These are phyloP conservation scores for Trichoderma sp. DNA, from an alignment of 2,329 filamentous ascomycete species.

Conservation along the genomic window DNA sequence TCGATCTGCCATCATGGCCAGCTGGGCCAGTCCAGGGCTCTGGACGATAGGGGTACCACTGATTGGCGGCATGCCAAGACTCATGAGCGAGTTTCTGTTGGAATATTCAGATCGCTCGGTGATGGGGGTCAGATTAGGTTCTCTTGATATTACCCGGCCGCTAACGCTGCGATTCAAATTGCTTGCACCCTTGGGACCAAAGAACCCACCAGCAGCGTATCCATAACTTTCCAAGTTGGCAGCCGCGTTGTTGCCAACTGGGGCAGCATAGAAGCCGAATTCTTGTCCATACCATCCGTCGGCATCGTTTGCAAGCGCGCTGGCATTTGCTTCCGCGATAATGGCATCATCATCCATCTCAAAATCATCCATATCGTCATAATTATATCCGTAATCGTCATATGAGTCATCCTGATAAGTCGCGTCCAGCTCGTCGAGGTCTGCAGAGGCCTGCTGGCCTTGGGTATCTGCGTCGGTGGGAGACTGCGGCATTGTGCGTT, in stretches of 20 bases:
- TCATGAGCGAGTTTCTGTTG: conserved; percentile 88
- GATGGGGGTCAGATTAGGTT: conserved; percentile 93
- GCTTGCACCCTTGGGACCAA: conserved; percentile 68
- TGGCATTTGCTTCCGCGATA: conserved; percentile 93
- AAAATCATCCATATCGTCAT: conserved; percentile 68
- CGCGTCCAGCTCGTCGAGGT: background rate
- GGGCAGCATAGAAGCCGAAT: conserved; percentile 88
- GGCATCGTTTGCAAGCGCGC: conserved; percentile 86
- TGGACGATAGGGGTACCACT: conserved; percentile 53
- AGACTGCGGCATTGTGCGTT: conserved; percentile 57
- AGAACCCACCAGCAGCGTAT: conserved; percentile 84
- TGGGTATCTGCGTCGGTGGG: conserved; percentile 34
- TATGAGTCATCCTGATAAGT: conserved; percentile 45
- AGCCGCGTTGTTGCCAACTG: conserved; percentile 49
- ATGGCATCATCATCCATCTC: conserved; percentile 84
- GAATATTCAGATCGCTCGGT: conserved; percentile 96
- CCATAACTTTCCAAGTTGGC: conserved; percentile 50
- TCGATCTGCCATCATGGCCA: conserved; percentile 66
- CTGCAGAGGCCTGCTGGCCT: background rate
- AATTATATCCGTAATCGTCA: conserved; percentile 57
- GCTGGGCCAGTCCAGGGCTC: conserved; percentile 76
- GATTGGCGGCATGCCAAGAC: conserved; percentile 54
- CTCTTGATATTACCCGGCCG: conserved; percentile 73
- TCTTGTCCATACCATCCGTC: conserved; percentile 96
- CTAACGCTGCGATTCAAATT: conserved; percentile 69